These are phyloP conservation scores for Conringia planisiliqua DNA, from an alignment of 345 rosid species.

Conservation along the genomic window DNA sequence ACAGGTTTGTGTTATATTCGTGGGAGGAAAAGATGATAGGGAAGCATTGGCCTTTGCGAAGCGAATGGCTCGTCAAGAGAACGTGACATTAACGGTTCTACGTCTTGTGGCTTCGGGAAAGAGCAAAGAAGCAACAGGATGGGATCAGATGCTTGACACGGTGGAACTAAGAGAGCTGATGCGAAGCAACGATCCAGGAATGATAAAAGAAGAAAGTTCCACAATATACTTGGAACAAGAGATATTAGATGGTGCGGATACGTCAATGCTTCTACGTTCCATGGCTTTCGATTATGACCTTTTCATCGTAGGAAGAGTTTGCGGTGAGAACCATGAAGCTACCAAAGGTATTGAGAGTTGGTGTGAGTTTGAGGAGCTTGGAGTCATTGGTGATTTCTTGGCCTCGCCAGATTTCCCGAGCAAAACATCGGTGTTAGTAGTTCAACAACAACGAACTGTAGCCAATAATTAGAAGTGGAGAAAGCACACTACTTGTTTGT, in stretches of 20 bases:
- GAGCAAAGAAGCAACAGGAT: constrained; percentile 1
- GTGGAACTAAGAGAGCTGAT: constrained; percentile 30
- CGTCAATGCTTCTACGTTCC: constrained; percentile 34
- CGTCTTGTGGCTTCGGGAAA: constrained; percentile 13
- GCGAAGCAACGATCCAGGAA: constrained; percentile 4
- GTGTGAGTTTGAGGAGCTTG: constrained; percentile 66
- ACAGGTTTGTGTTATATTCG: constrained; percentile 35
- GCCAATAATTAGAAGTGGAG: constrained; percentile 1
- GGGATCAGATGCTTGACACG: constrained; percentile 40
- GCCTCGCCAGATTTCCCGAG: constrained; percentile 45
- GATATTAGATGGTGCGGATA: constrained; percentile 41
- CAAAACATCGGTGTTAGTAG: constrained; percentile 32
- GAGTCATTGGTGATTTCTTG: constrained; percentile 53
- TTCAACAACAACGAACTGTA: constrained; percentile 35
- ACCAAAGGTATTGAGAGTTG: constrained; percentile 43
- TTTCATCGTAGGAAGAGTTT: constrained; percentile 48
- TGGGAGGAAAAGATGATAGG: constrained; percentile 58
- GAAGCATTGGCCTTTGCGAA: constrained; percentile 49
- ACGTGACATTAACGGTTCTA: constrained; percentile 30
- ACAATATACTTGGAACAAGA: constrained; percentile 30
- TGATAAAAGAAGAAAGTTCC: background rate
- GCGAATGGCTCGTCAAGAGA: constrained; percentile 37
- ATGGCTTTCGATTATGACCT: constrained; percentile 42
- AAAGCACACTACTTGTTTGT: background rate
- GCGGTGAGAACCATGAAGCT: constrained; percentile 31